Conservation (phyloP, 129 eudicot genomes). For the Daucus carota region DNA sequence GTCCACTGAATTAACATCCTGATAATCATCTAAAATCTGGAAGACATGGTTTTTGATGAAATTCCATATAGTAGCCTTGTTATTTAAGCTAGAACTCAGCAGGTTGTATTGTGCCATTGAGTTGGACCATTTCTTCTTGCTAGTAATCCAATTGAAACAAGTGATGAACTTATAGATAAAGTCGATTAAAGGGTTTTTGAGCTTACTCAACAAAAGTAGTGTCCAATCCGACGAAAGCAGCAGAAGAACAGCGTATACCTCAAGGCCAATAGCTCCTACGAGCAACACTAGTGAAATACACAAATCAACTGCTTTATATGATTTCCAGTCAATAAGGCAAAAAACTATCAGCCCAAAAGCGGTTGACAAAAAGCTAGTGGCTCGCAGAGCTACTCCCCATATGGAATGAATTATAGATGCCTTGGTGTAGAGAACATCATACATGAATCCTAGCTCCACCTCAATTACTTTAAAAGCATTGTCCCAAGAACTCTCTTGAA, state of each 20-base stretch:
- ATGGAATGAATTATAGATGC: conserved; percentile 22
- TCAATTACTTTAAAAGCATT: conserved; percentile 30
- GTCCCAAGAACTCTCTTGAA: conserved; percentile 11
- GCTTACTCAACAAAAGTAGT: conserved; percentile 21
- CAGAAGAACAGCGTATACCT: conserved; percentile 23
- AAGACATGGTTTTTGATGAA: conserved; percentile 7
- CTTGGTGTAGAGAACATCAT: conserved; percentile 33
- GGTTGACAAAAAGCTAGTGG: conserved; percentile 12
- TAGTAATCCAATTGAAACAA: conserved; percentile 3
- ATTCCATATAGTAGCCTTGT: conserved; percentile 13
- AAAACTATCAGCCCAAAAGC: conserved; percentile 10
- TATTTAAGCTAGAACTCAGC: conserved; percentile 21
- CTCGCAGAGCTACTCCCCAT: conserved; percentile 19
- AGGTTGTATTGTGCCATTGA: conserved; percentile 40
- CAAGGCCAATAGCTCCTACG: conserved; percentile 29
- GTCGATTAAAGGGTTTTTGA: conserved; percentile 1
- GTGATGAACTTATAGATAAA: neutral
- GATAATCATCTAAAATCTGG: conserved; percentile 14
- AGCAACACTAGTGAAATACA: conserved; percentile 26
- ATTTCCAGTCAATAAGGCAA: conserved; percentile 7
- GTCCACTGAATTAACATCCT: conserved; percentile 7
- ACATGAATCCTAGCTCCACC: conserved; percentile 35
- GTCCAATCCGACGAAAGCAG: conserved; percentile 29
- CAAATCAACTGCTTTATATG: conserved; percentile 10
- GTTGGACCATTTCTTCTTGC: conserved; percentile 34